These are phyloP conservation scores for Rhododendron ferrugineum DNA, from an alignment of 148 eudicot species.

Conservation along the genomic window DNA sequence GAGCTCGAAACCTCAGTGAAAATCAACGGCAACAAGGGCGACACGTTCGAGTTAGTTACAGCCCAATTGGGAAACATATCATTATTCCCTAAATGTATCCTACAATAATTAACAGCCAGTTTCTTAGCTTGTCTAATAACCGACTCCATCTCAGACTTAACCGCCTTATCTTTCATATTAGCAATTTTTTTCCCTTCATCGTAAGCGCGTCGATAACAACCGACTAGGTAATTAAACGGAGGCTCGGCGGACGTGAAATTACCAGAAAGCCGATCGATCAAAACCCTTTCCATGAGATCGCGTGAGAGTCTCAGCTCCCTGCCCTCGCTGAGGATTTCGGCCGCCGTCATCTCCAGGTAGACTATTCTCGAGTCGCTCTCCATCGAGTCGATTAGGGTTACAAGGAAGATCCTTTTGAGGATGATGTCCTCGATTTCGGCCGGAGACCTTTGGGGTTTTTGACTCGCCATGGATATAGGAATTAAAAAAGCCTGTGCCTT, in stretches of 20 bases:
- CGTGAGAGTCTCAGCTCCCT: constrained; percentile 49
- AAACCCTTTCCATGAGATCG: constrained; percentile 74
- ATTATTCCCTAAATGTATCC: constrained; percentile 83
- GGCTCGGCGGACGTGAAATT: constrained; percentile 48
- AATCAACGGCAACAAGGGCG: constrained; percentile 68
- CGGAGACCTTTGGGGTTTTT: constrained; percentile 58
- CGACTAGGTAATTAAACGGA: constrained; percentile 62
- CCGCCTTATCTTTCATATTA: constrained; percentile 63
- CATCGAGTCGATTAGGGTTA: constrained; percentile 60
- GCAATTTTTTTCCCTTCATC: constrained; percentile 75
- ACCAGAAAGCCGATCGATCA: constrained; percentile 82
- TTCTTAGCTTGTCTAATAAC: constrained; percentile 64
- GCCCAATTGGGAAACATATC: constrained; percentile 61
- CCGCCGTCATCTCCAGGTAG: constrained; percentile 82
- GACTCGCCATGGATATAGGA: constrained; percentile 45
- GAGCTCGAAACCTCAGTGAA: constrained; percentile 53
- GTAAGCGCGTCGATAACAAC: constrained; percentile 62
- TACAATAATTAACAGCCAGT: constrained; percentile 63
- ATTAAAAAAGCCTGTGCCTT: background rate
- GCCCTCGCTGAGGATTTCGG: constrained; percentile 86
- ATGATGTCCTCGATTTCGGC: constrained; percentile 81
- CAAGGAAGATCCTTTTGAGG: constrained; percentile 70
- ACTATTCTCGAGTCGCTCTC: constrained; percentile 51
- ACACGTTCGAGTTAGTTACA: constrained; percentile 20
- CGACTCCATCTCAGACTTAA: constrained; percentile 62